Evolutionary conservation across 352 stramenopile genomes (phyloP).

Genomic region (Pythium apleroticum): DNA sequence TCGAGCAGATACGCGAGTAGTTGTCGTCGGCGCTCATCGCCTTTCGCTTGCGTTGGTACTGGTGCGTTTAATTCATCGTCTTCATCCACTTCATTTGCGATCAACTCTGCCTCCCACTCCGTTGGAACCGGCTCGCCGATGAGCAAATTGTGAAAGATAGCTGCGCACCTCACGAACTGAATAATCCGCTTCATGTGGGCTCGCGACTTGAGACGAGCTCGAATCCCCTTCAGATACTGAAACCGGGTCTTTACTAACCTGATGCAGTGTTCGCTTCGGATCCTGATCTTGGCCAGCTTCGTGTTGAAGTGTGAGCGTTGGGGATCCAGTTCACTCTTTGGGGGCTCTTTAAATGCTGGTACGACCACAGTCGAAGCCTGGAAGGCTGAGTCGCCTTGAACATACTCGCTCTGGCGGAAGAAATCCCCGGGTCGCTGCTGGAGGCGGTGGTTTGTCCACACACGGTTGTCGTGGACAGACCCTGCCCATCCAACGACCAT

Average conservation of each 20-base stretch:
- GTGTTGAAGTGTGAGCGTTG: constrained; percentile 24
- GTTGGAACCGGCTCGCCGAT: constrained; percentile 24
- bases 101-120: constrained; percentile 20
- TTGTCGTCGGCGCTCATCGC: constrained; percentile 17
- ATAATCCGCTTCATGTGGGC: not conserved
- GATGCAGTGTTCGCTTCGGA: constrained; percentile 29
- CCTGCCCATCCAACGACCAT: constrained; percentile 30
- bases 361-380: constrained; percentile 18
- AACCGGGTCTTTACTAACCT: constrained; percentile 27
- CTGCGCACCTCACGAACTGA: constrained; percentile 7
- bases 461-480: constrained; percentile 33
- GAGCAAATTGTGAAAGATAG: constrained; percentile 29
- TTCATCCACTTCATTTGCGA: constrained; percentile 14
- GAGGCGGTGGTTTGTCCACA: constrained; percentile 23
- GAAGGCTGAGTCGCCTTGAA: constrained; percentile 34
- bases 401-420: constrained; percentile 26
- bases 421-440: not conserved
- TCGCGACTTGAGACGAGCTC: constrained; percentile 11
- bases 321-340: constrained; percentile 5
- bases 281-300: constrained; percentile 21
- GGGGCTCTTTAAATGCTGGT: constrained; percentile 27
- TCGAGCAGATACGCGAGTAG: constrained; percentile 27
- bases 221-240: constrained; percentile 29
- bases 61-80: constrained; percentile 17
- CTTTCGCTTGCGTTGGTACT: constrained; percentile 8